Evolutionary conservation across 805 yeast genomes (phyloP).

Genomic region (Suhomyces kilbournensis): DNA sequence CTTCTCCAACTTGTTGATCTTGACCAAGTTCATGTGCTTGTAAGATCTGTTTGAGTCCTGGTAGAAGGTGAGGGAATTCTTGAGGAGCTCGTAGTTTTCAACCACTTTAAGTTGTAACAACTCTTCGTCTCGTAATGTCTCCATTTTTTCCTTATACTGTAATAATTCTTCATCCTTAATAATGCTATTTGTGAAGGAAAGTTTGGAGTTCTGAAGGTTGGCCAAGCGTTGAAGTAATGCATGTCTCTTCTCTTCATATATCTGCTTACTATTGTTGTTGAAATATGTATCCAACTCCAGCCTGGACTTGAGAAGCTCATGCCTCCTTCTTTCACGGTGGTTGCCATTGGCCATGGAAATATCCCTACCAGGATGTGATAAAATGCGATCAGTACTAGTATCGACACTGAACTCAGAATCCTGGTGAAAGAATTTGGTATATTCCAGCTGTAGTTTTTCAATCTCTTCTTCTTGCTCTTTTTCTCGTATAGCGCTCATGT

Average conservation of each 20-base stretch:
- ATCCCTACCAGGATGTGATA: slow-evolving; percentile 9
- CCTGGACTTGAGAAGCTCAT: slow-evolving; percentile 14
- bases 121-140: slow-evolving; percentile 28
- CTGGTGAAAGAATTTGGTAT: neutral
- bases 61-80: slow-evolving; percentile 30
- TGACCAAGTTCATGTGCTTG: slow-evolving; percentile 24
- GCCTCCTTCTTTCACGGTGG: slow-evolving; percentile 23
- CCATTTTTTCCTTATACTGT: slow-evolving; percentile 16
- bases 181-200: slow-evolving; percentile 19
- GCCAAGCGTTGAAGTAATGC: slow-evolving; percentile 24
- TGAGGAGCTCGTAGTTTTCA: slow-evolving; percentile 31
- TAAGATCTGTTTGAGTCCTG: slow-evolving; percentile 36
- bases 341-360: slow-evolving; percentile 14
- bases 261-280: slow-evolving; percentile 12
- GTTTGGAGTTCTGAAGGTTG: slow-evolving; percentile 22
- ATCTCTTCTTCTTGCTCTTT: neutral
- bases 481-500: slow-evolving; percentile 5
- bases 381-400: slow-evolving; percentile 3
- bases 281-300: slow-evolving; percentile 18
- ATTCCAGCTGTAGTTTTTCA: neutral
- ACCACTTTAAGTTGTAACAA: slow-evolving; percentile 30
- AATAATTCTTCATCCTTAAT: slow-evolving; percentile 29
- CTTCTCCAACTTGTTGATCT: slow-evolving; percentile 37
- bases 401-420: neutral
- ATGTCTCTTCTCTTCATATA: slow-evolving; percentile 21